Evolutionary conservation across 768 basidiomycete species (phyloP).

Genomic region (Rhodotorula taiwanensis): DNA sequence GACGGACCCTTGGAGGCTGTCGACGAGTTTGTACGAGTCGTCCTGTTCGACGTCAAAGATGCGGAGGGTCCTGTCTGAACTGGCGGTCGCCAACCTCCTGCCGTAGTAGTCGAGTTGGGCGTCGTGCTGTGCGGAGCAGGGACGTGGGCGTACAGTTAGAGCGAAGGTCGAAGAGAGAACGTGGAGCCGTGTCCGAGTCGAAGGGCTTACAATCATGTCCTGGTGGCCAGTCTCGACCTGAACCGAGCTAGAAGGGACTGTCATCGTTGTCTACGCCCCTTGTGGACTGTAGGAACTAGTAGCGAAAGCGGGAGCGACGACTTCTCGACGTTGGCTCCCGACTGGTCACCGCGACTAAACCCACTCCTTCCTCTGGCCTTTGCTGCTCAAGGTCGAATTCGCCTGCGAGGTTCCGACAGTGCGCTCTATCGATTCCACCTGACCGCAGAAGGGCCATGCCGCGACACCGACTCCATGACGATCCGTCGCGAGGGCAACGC

Average conservation of each 20-base stretch:
- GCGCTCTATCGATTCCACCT: too few relatives aligned
- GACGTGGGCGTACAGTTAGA: not conserved
- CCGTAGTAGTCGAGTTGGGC: constrained; percentile 98
- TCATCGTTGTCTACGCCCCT: too few relatives aligned
- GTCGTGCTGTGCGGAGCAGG: constrained; percentile 62
- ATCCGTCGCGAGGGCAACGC: constrained; percentile 47
- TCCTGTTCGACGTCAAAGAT: constrained; percentile 92
- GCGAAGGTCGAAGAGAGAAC: not conserved
- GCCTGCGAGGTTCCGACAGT: too few relatives aligned
- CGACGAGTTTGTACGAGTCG: constrained; percentile 48
- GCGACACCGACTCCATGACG: constrained; percentile 5
- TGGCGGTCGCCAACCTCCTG: constrained; percentile 91
- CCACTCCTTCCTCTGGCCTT: too few relatives aligned
- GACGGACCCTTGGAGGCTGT: constrained; percentile 67
- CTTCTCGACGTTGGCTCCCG: too few relatives aligned
- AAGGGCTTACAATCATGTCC: constrained; percentile 87
- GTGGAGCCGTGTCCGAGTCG: not conserved
- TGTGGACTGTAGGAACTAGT: too few relatives aligned
- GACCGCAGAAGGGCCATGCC: too few relatives aligned
- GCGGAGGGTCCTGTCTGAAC: constrained; percentile 87
- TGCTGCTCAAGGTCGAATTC: too few relatives aligned
- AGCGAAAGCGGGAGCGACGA: too few relatives aligned
- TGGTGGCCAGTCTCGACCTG: constrained; percentile 88
- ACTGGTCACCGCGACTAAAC: too few relatives aligned
- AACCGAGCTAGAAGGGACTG: constrained; percentile 7